A percentile compares a stretch with the other conserved stretches of the same genome.
Conservation (phyloP, 2,329 filamentous ascomycete genomes). For the Exutisphaerella laricina region DNA sequence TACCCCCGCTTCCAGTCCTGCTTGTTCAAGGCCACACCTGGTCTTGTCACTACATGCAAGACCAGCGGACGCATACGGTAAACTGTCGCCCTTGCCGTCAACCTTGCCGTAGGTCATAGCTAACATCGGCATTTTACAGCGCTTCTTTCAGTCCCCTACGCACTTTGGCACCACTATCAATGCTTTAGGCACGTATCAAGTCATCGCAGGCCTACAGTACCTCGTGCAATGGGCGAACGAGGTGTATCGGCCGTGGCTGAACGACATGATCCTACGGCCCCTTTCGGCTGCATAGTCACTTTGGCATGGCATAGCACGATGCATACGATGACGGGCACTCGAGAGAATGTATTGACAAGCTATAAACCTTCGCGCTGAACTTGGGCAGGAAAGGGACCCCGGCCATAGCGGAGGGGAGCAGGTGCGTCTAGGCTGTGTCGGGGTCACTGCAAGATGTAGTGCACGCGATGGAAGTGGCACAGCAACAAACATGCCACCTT, state of each 20-base stretch:
- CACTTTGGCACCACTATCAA: background rate
- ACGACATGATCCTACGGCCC: background rate
- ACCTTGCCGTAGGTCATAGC: background rate
- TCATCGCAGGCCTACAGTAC: slow-evolving; percentile 1
- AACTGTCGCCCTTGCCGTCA: background rate
- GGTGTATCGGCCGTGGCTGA: background rate
- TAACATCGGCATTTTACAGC: background rate
- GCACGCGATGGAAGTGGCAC: no score
- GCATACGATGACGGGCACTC: no score
- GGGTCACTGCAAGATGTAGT: no score
- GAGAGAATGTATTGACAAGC: no score
- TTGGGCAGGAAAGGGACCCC: no score
- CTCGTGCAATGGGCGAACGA: background rate
- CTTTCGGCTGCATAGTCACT: no score
- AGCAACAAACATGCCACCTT: no score
- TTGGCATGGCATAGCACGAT: no score
- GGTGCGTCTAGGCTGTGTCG: no score
- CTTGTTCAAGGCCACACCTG: background rate
- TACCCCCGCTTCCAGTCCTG: background rate
- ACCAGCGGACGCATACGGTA: background rate
- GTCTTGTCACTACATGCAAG: background rate
- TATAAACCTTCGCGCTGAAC: no score
- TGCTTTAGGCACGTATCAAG: background rate
- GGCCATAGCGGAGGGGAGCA: no score
- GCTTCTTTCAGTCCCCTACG: background rate